These are phyloP conservation scores for Pyricularia sp. DNA, from an alignment of 2,329 filamentous ascomycete species.

Conservation along the genomic window DNA sequence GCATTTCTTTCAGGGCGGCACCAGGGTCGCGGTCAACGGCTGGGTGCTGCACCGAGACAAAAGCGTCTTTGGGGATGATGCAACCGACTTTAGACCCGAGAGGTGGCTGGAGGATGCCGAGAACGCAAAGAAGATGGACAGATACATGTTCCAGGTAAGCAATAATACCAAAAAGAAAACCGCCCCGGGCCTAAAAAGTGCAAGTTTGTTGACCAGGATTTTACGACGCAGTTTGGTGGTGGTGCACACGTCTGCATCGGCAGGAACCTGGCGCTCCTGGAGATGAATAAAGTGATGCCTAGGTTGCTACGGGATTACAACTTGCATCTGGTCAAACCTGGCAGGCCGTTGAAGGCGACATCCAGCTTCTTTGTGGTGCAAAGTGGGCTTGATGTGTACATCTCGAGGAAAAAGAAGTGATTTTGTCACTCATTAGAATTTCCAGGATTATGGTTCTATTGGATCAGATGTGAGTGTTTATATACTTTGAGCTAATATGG, in stretches of 20 bases:
- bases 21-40: slow-evolving; percentile 41
- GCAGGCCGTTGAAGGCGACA: slow-evolving; percentile 38
- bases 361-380: slow-evolving; percentile 53
- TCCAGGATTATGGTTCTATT: background rate
- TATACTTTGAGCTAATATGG: no score
- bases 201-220: background rate
- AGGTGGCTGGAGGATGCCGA: slow-evolving; percentile 42
- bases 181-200: background rate
- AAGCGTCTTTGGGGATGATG: slow-evolving; percentile 38
- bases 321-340: slow-evolving; percentile 41
- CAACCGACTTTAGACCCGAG: slow-evolving; percentile 42
- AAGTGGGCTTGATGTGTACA: slow-evolving; percentile 42
- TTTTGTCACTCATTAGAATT: background rate
- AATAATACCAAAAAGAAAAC: background rate
- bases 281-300: slow-evolving; percentile 51
- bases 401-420: slow-evolving; percentile 15
- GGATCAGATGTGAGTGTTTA: background rate
- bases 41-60: slow-evolving; percentile 42
- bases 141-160: slow-evolving; percentile 45
- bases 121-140: slow-evolving; percentile 35
- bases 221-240: slow-evolving; percentile 36
- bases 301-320: slow-evolving; percentile 44
- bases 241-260: slow-evolving; percentile 47
- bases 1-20: slow-evolving; percentile 40
- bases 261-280: slow-evolving; percentile 42